phyloP scores from a whole-genome alignment of 2,329 filamentous ascomycete species.

The Beauveria asiatica region DNA sequence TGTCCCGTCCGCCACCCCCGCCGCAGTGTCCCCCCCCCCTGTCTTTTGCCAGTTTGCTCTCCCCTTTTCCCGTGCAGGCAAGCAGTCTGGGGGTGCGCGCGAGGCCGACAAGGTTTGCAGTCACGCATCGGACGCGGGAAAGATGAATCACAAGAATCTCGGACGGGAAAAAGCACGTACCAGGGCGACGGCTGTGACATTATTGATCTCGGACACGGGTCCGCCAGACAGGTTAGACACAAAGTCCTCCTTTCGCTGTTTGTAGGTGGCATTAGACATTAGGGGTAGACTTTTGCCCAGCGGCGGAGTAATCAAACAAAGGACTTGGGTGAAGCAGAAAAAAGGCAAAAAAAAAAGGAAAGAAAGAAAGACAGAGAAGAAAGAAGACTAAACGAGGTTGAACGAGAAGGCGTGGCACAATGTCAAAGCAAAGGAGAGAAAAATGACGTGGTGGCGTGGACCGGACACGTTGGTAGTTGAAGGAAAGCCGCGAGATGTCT shows the following conservation, averaged over 20 bases:
- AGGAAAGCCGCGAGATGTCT: not conserved
- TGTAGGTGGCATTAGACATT: constrained; percentile 54
- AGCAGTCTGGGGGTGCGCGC: not conserved
- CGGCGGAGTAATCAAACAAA: constrained; percentile 8
- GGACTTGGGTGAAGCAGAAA: not conserved
- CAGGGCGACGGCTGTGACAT: constrained; percentile 74
- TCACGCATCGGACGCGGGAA: too few species aligned
- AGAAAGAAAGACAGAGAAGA: not conserved
- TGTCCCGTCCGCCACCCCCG: too few species aligned
- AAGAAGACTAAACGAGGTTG: not conserved
- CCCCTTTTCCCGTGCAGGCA: not conserved
- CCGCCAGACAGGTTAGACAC: constrained; percentile 87
- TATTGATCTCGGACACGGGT: constrained; percentile 75
- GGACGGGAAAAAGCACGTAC: constrained; percentile 38
- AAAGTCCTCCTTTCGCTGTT: constrained; percentile 87
- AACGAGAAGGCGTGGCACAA: not conserved
- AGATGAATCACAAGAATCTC: too few species aligned
- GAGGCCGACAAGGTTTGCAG: too few species aligned
- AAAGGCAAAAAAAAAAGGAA: constrained; percentile 3
- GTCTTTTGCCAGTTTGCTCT: not conserved
- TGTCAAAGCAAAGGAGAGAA: not conserved
- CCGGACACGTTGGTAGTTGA: not conserved
- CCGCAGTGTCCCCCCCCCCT: too few species aligned
- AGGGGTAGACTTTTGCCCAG: not conserved
- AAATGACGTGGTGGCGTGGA: not conserved